Percentiles rank a stretch among this genome's conserved stretches.
Evolutionary conservation across 345 rosid genomes (phyloP).

Genomic region (Rhizophora mangle): DNA sequence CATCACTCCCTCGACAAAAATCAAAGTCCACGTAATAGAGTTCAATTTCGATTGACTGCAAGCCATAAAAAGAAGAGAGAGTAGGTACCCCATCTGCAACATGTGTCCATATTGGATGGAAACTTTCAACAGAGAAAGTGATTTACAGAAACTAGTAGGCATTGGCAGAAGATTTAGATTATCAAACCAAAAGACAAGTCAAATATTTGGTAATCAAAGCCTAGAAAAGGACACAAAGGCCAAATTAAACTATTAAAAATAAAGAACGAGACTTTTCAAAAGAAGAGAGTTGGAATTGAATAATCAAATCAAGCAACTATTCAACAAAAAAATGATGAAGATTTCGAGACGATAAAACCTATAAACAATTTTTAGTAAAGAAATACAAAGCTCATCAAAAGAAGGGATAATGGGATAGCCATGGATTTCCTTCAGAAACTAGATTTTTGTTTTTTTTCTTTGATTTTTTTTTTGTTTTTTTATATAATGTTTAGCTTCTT

Average conservation of each 20-base stretch:
- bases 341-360: conserved; percentile 28
- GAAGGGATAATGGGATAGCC: conserved; percentile 30
- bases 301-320: conserved; percentile 17
- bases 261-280: conserved; percentile 34
- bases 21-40: too few relatives aligned
- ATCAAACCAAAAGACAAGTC: not conserved
- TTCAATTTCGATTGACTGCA: not conserved
- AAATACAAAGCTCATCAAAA: conserved; percentile 31
- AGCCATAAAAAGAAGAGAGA: conserved; percentile 27
- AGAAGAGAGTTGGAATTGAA: conserved; percentile 7
- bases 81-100: not conserved
- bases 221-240: not conserved
- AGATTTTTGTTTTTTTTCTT: not conserved
- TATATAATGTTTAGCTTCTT: conserved; percentile 6
- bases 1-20: too few relatives aligned
- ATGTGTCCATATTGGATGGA: not conserved
- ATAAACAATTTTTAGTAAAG: conserved; percentile 10
- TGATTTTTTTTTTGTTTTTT: not conserved
- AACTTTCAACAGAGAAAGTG: not conserved
- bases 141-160: not conserved
- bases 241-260: conserved; percentile 13
- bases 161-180: not conserved
- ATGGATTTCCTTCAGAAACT: conserved; percentile 14
- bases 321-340: conserved; percentile 22
- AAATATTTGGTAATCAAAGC: not conserved